Percentiles rank a stretch among this genome's conserved stretches.
phyloP scores from a whole-genome alignment of 371 early-diverging fungal species.

The Saksenaea oblongispora region DNA sequence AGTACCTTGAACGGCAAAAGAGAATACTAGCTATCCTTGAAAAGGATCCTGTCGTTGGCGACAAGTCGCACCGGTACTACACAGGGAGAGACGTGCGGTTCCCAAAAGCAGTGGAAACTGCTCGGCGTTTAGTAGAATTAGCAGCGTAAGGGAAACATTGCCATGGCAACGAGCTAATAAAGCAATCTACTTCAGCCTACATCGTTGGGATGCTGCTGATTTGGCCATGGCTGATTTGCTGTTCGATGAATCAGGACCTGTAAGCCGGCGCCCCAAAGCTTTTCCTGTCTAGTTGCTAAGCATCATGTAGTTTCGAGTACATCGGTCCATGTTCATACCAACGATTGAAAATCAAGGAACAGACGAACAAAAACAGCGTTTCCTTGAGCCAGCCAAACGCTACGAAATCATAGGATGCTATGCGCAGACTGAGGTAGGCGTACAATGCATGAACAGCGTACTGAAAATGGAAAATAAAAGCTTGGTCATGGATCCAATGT shows the following conservation, averaged over 20 bases:
- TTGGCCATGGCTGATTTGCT: conserved; percentile 52
- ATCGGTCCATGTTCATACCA: conserved; percentile 74
- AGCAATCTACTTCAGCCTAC: conserved; percentile 27
- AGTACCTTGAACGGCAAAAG: conserved; percentile 33
- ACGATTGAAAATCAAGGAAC: conserved; percentile 68
- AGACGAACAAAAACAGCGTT: conserved; percentile 65
- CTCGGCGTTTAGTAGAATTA: conserved; percentile 52
- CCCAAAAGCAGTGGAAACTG: conserved; percentile 46
- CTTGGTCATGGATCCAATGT: conserved; percentile 84
- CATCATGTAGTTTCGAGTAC: conserved; percentile 46
- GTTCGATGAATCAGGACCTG: conserved; percentile 59
- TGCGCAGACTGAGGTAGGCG: conserved; percentile 67
- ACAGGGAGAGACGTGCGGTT: conserved; percentile 55
- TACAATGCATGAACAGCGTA: not conserved
- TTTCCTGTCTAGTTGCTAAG: too few relatives aligned
- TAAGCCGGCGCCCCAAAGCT: too few relatives aligned
- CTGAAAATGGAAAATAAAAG: conserved; percentile 10
- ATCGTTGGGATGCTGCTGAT: conserved; percentile 58
- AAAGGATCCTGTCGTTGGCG: conserved; percentile 54
- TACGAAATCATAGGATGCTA: conserved; percentile 79
- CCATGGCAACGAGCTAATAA: not conserved
- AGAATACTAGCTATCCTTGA: conserved; percentile 47
- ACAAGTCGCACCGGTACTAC: conserved; percentile 60
- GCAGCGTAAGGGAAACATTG: conserved; percentile 31
- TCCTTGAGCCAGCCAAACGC: conserved; percentile 59